These are phyloP conservation scores for Termitomyces sp. DNA, from an alignment of 768 basidiomycete species.

Conservation along the genomic window DNA sequence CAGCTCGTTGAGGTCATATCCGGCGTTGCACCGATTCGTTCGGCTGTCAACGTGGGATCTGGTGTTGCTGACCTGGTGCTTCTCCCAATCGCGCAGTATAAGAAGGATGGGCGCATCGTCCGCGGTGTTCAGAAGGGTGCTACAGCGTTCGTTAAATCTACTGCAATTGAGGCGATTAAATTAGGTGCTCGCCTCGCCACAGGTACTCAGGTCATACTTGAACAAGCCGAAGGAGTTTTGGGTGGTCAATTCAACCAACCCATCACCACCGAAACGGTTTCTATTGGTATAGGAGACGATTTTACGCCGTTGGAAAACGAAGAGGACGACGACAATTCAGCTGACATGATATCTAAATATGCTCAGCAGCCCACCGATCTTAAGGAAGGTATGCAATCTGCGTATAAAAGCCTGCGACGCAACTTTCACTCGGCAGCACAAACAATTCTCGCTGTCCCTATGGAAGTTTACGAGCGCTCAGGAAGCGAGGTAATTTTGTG, in stretches of 20 bases:
- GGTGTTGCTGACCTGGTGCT: conserved; percentile 95
- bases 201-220: conserved; percentile 96
- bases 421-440: conserved; percentile 95
- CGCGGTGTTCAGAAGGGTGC: conserved; percentile 94
- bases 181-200: conserved; percentile 92
- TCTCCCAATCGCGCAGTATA: conserved; percentile 95
- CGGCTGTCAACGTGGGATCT: conserved; percentile 95
- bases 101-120: conserved; percentile 91
- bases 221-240: conserved; percentile 89
- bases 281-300: conserved; percentile 38
- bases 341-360: conserved; percentile 81
- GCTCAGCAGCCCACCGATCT: conserved; percentile 87
- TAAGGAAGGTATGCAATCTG: conserved; percentile 83
- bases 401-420: conserved; percentile 83
- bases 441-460: conserved; percentile 96
- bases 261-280: conserved; percentile 65
- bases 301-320: conserved; percentile 22
- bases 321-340: conserved; percentile 38
- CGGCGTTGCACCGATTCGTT: conserved; percentile 93
- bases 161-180: conserved; percentile 93
- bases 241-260: conserved; percentile 72
- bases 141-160: conserved; percentile 88
- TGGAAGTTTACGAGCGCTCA: conserved; percentile 97
- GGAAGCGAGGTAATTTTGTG: conserved; percentile 71
- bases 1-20: conserved; percentile 97